Evolutionary conservation across 116 monocot species (phyloP).

Genomic region (Zostera marina): DNA sequence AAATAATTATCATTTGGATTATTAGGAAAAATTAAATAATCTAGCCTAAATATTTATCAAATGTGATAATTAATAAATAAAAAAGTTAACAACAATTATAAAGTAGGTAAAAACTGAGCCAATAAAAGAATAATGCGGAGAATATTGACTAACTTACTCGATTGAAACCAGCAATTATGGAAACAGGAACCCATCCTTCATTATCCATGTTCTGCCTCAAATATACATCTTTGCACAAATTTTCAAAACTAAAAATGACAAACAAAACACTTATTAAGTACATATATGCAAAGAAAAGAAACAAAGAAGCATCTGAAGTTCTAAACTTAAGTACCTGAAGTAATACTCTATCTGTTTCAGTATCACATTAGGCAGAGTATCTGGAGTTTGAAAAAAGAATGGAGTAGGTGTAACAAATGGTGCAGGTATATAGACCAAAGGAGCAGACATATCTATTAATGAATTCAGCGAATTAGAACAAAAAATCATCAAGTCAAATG

Average conservation of each 20-base stretch:
- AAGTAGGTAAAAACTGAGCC: no score
- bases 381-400: conserved; percentile 17
- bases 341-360: conserved; percentile 60
- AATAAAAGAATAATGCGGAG: neutral
- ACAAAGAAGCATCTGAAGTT: neutral
- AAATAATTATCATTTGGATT: no score
- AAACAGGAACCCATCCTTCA: conserved; percentile 39
- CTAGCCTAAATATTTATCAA: no score
- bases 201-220: conserved; percentile 36
- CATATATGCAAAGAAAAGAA: neutral
- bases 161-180: conserved; percentile 34
- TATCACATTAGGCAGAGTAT: conserved; percentile 8
- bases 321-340: conserved; percentile 34
- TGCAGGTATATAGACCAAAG: conserved; percentile 23
- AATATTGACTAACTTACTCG: conserved; percentile 10
- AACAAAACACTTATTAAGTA: neutral
- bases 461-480: neutral
- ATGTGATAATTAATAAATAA: no score
- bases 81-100: no score
- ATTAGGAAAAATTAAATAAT: no score
- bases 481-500: neutral
- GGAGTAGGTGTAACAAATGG: conserved; percentile 16
- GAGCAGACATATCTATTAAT: conserved; percentile 24
- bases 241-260: conserved; percentile 15
- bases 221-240: conserved; percentile 27